Base-by-base conservation (phyloP, 805 yeast species). In the Candida corydali region DNA sequence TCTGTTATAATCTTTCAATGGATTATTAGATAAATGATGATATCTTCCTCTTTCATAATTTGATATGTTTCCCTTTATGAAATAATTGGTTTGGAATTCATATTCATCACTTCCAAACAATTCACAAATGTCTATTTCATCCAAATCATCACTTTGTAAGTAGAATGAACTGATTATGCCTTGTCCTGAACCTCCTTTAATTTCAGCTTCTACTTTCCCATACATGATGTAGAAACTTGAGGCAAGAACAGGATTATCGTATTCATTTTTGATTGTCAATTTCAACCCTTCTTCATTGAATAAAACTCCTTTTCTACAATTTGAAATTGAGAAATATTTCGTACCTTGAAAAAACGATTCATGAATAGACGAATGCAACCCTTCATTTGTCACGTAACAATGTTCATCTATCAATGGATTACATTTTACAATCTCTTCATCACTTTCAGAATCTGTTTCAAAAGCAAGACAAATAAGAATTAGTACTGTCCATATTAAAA, bases 131-230 rank as follows among this genome's bases (percentile, higher is more conserved):
- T 67, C 71, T 25, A 67, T 65, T 40, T 65, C 71, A 42, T 67
- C 73, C 39, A 61, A 49, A 45, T 64, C 70, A 38, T 64, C 64
- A 30, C 67, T 61, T 41, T 65, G 71, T n/a, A 66, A 39, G 43
- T 66, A 66, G 29, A 65, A 57, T 17, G 66, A 58, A 17, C 63
- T 54, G n/a, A 67, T 54, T 15, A 67, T 52, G 1, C 72, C 72
- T 4, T 29, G 33, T 1, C 70, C 73, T 0, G 37, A 15, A 1
- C 66, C 51, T 2, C 59, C 66, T 37, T 38, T 42, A 12, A 66
- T 47, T 19, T 60, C 67, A 11, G 59, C 66, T 43, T 56, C 65
- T 2, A 56, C 69, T 34, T 52, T 53, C 4, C 72, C 72, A 39
- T 62, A 56, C 38, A 61, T 41, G 8, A 66, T 49, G 39, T 55